These are phyloP conservation scores for Ganoderma multipileum DNA, from an alignment of 1,284 basidiomycete genomes.

Conservation along the genomic window DNA sequence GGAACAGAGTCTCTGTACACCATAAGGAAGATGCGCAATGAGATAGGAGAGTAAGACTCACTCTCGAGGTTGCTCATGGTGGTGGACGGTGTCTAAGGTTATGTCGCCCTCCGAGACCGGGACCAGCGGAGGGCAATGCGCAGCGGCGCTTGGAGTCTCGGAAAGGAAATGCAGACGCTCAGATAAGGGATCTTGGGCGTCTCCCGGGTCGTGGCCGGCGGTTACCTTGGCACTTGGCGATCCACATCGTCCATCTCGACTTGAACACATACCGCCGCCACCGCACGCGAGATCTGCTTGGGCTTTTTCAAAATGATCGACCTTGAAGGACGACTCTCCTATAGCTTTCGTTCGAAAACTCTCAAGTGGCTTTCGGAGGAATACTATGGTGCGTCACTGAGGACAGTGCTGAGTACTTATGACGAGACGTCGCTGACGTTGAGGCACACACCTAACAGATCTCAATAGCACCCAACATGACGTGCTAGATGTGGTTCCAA, in stretches of 20 bases:
- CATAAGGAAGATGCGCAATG: conserved; percentile 34
- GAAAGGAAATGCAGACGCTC: conserved; percentile 21
- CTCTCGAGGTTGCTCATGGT: conserved; percentile 91
- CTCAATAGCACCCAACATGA: conserved; percentile 69
- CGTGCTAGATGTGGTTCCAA: conserved; percentile 63
- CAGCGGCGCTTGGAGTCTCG: conserved; percentile 18
- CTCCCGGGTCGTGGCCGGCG: neutral
- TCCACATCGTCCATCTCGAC: neutral
- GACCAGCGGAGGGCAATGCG: conserved; percentile 21
- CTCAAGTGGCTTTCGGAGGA: conserved; percentile 59
- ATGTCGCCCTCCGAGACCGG: conserved; percentile 12
- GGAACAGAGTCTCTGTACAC: conserved; percentile 87
- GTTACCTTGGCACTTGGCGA: conserved; percentile 5
- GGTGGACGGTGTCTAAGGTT: conserved; percentile 14
- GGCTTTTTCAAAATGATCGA: neutral
- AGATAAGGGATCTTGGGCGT: conserved; percentile 22
- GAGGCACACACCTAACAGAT: conserved; percentile 47
- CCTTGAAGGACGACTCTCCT: conserved; percentile 4
- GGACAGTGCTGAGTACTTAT: too few relatives aligned
- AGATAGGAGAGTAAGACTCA: conserved; percentile 48
- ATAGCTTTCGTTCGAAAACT: conserved; percentile 5
- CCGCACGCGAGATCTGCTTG: neutral
- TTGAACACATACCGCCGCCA: conserved; percentile 17
- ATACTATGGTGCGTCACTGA: conserved; percentile 53
- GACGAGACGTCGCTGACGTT: neutral